phyloP scores from a whole-genome alignment of 106 monocot genomes.

The Dendrobium huoshanense region DNA sequence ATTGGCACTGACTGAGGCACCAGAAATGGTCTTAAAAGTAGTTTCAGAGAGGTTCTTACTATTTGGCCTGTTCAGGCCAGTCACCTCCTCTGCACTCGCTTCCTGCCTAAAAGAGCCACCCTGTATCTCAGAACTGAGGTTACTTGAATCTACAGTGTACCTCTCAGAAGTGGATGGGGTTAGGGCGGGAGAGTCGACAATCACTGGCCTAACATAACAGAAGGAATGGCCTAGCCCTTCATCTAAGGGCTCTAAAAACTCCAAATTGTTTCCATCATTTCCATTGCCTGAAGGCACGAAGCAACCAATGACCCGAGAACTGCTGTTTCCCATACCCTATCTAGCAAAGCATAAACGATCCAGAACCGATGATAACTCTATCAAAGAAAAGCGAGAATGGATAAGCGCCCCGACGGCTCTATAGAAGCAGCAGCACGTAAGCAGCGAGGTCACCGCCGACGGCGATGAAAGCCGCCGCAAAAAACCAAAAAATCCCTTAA shows the following conservation, averaged over 20 bases:
- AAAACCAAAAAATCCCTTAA: conserved; percentile 54
- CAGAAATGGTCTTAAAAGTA: conserved; percentile 89
- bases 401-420: neutral
- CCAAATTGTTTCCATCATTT: conserved; percentile 59
- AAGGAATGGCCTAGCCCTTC: conserved; percentile 98
- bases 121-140: conserved; percentile 62
- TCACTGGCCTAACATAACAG: conserved; percentile 85
- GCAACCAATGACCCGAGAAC: conserved; percentile 88
- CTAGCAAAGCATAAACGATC: neutral
- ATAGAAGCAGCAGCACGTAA: conserved; percentile 5
- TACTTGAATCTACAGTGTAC: conserved; percentile 79
- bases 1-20: conserved; percentile 96
- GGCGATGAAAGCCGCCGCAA: conserved; percentile 2
- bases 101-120: conserved; percentile 85
- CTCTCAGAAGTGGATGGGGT: conserved; percentile 93
- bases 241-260: conserved; percentile 88
- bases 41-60: conserved; percentile 51
- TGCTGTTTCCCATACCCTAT: conserved; percentile 80
- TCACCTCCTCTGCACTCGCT: conserved; percentile 33
- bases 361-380: neutral
- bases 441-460: conserved; percentile 19
- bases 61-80: conserved; percentile 24
- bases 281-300: conserved; percentile 57
- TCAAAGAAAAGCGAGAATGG: neutral
- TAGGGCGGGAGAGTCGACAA: conserved; percentile 68